A percentile compares a stretch with the other conserved stretches of the same genome.
These are phyloP conservation scores for Talaromyces sp. DNA, from an alignment of 2,329 filamentous ascomycete genomes.

Conservation along the genomic window DNA sequence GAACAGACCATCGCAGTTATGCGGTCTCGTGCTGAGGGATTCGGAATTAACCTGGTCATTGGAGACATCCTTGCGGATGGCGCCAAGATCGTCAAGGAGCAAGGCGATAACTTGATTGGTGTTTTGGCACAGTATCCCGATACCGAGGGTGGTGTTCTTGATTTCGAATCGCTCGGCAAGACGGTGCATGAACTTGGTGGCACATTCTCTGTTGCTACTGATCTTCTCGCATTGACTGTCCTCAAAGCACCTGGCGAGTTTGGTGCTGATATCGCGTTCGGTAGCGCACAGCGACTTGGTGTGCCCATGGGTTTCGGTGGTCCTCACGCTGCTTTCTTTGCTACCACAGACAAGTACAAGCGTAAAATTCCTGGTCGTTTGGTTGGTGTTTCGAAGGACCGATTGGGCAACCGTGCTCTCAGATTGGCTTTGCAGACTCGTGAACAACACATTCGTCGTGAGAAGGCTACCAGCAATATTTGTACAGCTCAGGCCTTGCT, in stretches of 20 bases:
- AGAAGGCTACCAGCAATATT: conserved; percentile 97
- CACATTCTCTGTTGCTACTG: conserved; percentile 82
- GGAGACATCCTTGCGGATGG: conserved; percentile 67
- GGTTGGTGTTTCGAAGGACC: conserved; percentile 87
- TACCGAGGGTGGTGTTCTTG: conserved; percentile 73
- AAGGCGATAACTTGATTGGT: conserved; percentile 80
- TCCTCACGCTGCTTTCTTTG: conserved; percentile 96
- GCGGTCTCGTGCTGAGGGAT: conserved; percentile 81
- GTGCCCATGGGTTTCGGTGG: conserved; percentile 90
- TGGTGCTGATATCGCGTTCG: conserved; percentile 92
- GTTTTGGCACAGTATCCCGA: conserved; percentile 95
- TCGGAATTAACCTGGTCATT: conserved; percentile 74
- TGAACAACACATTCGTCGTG: conserved; percentile 92
- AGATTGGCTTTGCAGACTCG: conserved; percentile 84
- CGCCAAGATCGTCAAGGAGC: conserved; percentile 63
- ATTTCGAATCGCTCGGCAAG: conserved; percentile 72
- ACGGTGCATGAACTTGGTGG: conserved; percentile 73
- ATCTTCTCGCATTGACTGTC: conserved; percentile 80
- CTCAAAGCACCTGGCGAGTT: conserved; percentile 90
- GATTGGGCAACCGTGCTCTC: conserved; percentile 75
- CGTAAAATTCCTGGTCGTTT: conserved; percentile 88
- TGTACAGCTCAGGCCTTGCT: conserved; percentile 92
- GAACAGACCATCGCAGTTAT: conserved; percentile 83
- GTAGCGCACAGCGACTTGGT: conserved; percentile 85
- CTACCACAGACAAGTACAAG: conserved; percentile 86